Evolutionary conservation across 768 basidiomycete species (phyloP).

Genomic region (Tremella mesenterica): DNA sequence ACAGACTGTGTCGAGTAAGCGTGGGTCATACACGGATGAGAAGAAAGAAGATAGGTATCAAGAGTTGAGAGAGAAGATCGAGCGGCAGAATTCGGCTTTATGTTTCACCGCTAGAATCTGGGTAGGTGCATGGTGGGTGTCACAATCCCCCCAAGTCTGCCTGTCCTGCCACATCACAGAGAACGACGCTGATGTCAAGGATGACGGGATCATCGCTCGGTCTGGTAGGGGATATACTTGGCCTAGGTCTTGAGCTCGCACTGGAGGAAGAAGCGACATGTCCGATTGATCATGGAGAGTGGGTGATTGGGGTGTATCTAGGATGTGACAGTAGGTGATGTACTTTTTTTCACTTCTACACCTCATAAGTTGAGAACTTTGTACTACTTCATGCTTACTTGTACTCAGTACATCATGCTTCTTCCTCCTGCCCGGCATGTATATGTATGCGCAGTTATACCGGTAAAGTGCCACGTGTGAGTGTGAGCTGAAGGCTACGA

Average conservation of each 20-base stretch:
- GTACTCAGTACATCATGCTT: too few species aligned
- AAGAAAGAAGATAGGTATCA: constrained; percentile 17
- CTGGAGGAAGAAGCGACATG: constrained; percentile 40
- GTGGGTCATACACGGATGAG: constrained; percentile 6
- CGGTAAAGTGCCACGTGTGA: too few species aligned
- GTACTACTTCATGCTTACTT: too few species aligned
- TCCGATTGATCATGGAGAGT: constrained; percentile 47
- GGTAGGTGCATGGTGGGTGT: constrained; percentile 46
- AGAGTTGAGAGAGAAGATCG: constrained; percentile 66
- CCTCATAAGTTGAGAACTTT: too few species aligned
- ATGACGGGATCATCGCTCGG: constrained; percentile 62
- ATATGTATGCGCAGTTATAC: too few species aligned
- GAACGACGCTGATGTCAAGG: constrained; percentile 12
- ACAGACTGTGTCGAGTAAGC: constrained; percentile 74
- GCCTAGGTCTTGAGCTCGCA: constrained; percentile 76
- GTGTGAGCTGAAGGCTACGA: too few species aligned
- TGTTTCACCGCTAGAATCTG: constrained; percentile 88
- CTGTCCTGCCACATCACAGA: neutral
- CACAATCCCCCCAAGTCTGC: neutral
- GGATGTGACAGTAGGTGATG: constrained; percentile 55
- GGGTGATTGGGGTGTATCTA: constrained; percentile 69
- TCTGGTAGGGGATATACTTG: constrained; percentile 83
- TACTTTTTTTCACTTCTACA: too few species aligned
- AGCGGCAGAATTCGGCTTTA: constrained; percentile 73
- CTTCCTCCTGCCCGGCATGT: too few species aligned